These are phyloP conservation scores for Coemansia sp. DNA, from an alignment of 192 early-diverging fungal genomes.

Conservation along the genomic window DNA sequence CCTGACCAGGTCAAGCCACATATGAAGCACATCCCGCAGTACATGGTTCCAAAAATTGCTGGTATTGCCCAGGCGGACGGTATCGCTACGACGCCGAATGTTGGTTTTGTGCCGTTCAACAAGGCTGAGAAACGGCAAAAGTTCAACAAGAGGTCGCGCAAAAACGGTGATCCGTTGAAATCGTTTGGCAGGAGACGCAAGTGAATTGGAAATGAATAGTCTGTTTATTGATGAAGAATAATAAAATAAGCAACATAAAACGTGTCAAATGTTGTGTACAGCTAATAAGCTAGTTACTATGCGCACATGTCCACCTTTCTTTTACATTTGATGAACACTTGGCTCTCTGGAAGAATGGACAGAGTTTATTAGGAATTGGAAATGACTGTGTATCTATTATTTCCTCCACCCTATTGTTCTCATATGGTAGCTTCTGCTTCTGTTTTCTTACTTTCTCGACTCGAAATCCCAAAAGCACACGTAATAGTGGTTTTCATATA, in stretches of 20 bases:
- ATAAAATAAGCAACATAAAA: not conserved
- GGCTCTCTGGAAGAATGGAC: too few relatives aligned
- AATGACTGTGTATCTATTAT: too few relatives aligned
- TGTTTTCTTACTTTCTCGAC: conserved; percentile 2
- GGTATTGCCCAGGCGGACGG: conserved; percentile 47
- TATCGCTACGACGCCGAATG: conserved; percentile 32
- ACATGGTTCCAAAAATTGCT: conserved; percentile 84
- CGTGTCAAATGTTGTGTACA: not conserved
- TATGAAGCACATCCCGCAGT: conserved; percentile 91
- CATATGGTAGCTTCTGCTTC: not conserved
- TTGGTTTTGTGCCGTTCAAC: conserved; percentile 55
- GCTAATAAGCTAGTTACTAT: not conserved
- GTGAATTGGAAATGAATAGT: not conserved
- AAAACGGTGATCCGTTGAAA: conserved; percentile 43
- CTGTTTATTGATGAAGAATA: not conserved
- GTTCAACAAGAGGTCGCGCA: conserved; percentile 12
- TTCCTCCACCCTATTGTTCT: too few relatives aligned
- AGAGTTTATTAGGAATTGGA: too few relatives aligned
- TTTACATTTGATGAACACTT: too few relatives aligned
- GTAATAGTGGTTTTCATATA: conserved; percentile 10
- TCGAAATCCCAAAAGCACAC: conserved; percentile 1
- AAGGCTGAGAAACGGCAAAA: conserved; percentile 29
- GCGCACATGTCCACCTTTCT: too few relatives aligned
- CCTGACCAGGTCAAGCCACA: conserved; percentile 80
- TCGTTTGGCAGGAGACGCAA: conserved; percentile 41